Conservation (phyloP, 1,284 basidiomycete genomes). For the Irpex rosettiformis region DNA sequence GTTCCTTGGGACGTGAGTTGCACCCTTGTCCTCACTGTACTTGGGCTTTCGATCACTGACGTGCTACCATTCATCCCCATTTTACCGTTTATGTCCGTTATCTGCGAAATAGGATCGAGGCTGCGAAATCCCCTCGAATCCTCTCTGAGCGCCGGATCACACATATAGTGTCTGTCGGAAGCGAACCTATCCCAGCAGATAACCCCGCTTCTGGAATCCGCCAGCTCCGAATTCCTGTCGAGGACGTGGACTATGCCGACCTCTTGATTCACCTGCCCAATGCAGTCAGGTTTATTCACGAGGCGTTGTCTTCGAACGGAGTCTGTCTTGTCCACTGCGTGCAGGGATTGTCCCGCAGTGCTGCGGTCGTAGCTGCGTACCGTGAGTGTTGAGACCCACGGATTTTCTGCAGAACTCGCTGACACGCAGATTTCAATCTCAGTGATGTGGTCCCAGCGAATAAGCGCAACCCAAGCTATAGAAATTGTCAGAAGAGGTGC, state of each 20-base stretch:
- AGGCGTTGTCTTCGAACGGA: slow-evolving; percentile 64
- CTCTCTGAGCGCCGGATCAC: slow-evolving; percentile 72
- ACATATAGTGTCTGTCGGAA: slow-evolving; percentile 73
- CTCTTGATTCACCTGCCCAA: slow-evolving; percentile 75
- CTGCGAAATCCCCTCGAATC: slow-evolving; percentile 69
- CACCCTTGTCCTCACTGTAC: slow-evolving; percentile 7
- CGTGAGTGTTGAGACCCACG: slow-evolving; percentile 38
- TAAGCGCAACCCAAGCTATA: slow-evolving; percentile 58
- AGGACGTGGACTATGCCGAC: slow-evolving; percentile 83
- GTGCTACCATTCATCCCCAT: slow-evolving; percentile 15
- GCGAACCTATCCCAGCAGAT: slow-evolving; percentile 71
- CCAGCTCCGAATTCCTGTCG: slow-evolving; percentile 69
- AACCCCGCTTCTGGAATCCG: slow-evolving; percentile 65
- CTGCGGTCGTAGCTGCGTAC: slow-evolving; percentile 82
- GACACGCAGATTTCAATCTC: background rate
- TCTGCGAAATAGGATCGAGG: slow-evolving; percentile 50
- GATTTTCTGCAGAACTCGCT: background rate
- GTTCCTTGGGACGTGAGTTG: slow-evolving; percentile 72
- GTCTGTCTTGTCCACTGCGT: slow-evolving; percentile 82
- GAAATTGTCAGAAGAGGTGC: slow-evolving; percentile 59
- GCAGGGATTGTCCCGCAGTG: slow-evolving; percentile 79
- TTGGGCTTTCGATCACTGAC: slow-evolving; percentile 18
- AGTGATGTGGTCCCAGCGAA: slow-evolving; percentile 73
- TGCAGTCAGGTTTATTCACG: slow-evolving; percentile 78
- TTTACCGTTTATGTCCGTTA: slow-evolving; percentile 18